phyloP scores from a whole-genome alignment of 768 basidiomycete species.

The Suillus plorans region DNA sequence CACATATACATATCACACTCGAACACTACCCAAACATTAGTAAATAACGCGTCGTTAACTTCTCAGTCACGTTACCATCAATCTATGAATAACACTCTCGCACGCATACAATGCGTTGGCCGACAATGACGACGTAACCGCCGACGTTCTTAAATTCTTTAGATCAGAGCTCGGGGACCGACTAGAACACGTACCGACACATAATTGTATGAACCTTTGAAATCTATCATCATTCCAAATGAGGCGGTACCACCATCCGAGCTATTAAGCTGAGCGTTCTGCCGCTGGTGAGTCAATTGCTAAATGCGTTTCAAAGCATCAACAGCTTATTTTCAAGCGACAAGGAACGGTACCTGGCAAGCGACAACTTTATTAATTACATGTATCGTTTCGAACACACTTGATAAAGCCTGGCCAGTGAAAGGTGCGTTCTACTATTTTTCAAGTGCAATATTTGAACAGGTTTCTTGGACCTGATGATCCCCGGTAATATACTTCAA shows the following conservation, averaged over 20 bases:
- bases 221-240: too few species aligned
- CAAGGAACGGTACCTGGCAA: not conserved
- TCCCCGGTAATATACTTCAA: not conserved
- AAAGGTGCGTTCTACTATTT: not conserved
- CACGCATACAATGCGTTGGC: not conserved
- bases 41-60: slow-evolving; percentile 29
- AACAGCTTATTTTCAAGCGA: not conserved
- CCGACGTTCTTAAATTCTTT: too few species aligned
- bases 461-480: not conserved
- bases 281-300: not conserved
- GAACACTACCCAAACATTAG: slow-evolving; percentile 26
- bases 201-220: too few species aligned
- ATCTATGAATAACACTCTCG: not conserved
- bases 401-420: not conserved
- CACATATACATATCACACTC: slow-evolving; percentile 14
- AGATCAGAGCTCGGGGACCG: too few species aligned
- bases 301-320: not conserved
- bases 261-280: not conserved
- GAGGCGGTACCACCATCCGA: not conserved
- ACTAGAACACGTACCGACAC: too few species aligned
- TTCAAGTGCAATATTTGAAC: not conserved
- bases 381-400: not conserved
- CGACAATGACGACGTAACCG: too few species aligned
- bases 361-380: not conserved
- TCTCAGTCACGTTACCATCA: slow-evolving; percentile 1